Base-by-base conservation (phyloP, 2,329 filamentous ascomycete genomes). In the Tricladium varicosporioides region DNA sequence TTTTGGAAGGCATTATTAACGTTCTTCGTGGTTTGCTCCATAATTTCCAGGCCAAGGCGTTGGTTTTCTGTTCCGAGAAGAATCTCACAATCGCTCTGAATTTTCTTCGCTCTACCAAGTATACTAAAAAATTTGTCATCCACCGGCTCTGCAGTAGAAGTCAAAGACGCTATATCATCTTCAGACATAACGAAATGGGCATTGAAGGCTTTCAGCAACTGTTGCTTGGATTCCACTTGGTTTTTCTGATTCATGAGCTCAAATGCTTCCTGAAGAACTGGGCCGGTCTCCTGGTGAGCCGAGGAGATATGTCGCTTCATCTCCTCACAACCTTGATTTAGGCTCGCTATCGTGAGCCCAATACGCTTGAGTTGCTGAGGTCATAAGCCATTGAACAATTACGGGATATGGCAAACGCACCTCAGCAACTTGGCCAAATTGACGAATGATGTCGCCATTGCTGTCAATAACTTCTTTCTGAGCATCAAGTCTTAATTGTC, bases 1-100 rank as follows among this genome's bases (percentile, higher is more conserved):
- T 97, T 99, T 70, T 99, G 93, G 66, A 94, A 99, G 5, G 91
- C 93, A 14, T 87, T 81, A 67, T 96, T 94, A 50, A 99, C 80
- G 60, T 91, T 85, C 58, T 91, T 91, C 0, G 92, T 92, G 54
- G 87, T 93, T 71, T 93, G 85, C 61, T 97, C 93, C 80, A 97
- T 92, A 49, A 97, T 83, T 66, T 97, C 92, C 3, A 95, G 78
- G 0, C 93, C 94, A 0, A 97, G 76, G 8, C 87, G 86, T 73
- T 97, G 92, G 65, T 92, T 91, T 71, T 97, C 92, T 31, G 92
- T 90, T 2, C 92, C 93, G 1, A 99, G 83, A 5, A 99, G 77
- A 32, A 96, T 80, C 70, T 97, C 89, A 66, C 92, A 96, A 68
- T 97, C 93, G 62, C 86, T 85, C 68, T 91, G 87, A 54, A 99